Percentiles rank a stretch among this genome's conserved stretches.
phyloP scores from a whole-genome alignment of 2,329 filamentous ascomycete genomes.

The Claviceps fusiformis region DNA sequence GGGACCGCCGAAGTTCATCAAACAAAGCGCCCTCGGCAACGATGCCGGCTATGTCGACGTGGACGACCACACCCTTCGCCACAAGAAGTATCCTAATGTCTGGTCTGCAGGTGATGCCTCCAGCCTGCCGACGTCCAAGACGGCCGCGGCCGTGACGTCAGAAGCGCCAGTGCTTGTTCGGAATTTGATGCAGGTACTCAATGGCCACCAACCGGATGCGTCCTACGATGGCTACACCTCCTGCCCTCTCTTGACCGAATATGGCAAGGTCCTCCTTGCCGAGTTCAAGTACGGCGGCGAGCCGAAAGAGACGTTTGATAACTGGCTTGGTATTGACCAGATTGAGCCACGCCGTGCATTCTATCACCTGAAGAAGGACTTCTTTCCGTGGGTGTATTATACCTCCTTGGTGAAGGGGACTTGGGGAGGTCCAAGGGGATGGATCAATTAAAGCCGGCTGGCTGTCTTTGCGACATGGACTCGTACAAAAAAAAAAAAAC shows the following conservation, averaged over 20 bases:
- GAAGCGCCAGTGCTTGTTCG: constrained; percentile 36
- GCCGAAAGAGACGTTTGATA: constrained; percentile 49
- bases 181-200: constrained; percentile 30
- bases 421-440: constrained; percentile 48
- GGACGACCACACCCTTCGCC: constrained; percentile 35
- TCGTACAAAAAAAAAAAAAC: neutral
- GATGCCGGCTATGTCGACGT: constrained; percentile 45
- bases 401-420: constrained; percentile 46
- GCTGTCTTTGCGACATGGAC: neutral
- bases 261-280: constrained; percentile 48
- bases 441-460: constrained; percentile 11
- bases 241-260: constrained; percentile 39
- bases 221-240: constrained; percentile 42
- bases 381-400: constrained; percentile 54
- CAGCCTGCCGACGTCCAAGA: constrained; percentile 45
- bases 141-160: constrained; percentile 37
- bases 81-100: constrained; percentile 40
- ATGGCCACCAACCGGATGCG: constrained; percentile 30
- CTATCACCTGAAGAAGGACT: constrained; percentile 52
- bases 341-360: constrained; percentile 39
- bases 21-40: constrained; percentile 39
- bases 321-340: constrained; percentile 43
- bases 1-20: constrained; percentile 40
- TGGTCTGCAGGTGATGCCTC: constrained; percentile 48
- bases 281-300: constrained; percentile 52